Conservation (phyloP, 768 basidiomycete genomes). For the Boletus fagicola region DNA sequence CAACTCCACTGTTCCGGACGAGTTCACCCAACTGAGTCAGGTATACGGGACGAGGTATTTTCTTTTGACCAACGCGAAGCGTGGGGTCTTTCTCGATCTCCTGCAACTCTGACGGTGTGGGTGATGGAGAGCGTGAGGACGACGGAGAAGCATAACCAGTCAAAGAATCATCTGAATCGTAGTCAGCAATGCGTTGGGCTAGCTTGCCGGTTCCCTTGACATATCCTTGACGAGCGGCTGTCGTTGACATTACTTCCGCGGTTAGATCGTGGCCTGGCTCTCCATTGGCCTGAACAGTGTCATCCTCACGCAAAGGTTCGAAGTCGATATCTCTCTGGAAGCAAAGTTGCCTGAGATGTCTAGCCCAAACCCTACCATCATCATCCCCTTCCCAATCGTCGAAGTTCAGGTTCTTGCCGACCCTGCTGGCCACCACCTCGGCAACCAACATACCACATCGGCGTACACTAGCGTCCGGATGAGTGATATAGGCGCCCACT, state of each 20-base stretch:
- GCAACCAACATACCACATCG: conserved; percentile 92
- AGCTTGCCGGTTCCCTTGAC: not conserved
- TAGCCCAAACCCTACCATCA: conserved; percentile 61
- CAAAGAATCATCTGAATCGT: conserved; percentile 82
- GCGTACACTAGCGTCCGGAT: conserved; percentile 72
- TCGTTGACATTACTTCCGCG: conserved; percentile 7
- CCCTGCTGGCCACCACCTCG: conserved; percentile 66
- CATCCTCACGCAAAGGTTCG: conserved; percentile 26
- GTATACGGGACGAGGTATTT: conserved; percentile 82
- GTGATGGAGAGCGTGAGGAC: conserved; percentile 73
- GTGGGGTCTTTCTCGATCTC: conserved; percentile 88
- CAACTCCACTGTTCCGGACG: conserved; percentile 57
- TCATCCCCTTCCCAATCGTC: conserved; percentile 81
- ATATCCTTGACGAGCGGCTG: conserved; percentile 1
- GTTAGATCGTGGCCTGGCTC: conserved; percentile 14
- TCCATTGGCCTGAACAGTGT: conserved; percentile 1
- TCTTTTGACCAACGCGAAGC: conserved; percentile 65
- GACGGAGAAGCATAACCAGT: conserved; percentile 71
- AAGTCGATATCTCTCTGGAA: conserved; percentile 52
- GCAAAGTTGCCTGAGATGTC: conserved; percentile 55
- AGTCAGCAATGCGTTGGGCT: conserved; percentile 31
- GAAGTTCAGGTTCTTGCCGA: conserved; percentile 71
- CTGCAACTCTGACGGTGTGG: conserved; percentile 74
- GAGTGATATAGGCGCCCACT: conserved; percentile 73
- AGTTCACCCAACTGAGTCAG: conserved; percentile 79